Conservation (phyloP, 2,329 filamentous ascomycete species). For the Xylariaceae sp. region DNA sequence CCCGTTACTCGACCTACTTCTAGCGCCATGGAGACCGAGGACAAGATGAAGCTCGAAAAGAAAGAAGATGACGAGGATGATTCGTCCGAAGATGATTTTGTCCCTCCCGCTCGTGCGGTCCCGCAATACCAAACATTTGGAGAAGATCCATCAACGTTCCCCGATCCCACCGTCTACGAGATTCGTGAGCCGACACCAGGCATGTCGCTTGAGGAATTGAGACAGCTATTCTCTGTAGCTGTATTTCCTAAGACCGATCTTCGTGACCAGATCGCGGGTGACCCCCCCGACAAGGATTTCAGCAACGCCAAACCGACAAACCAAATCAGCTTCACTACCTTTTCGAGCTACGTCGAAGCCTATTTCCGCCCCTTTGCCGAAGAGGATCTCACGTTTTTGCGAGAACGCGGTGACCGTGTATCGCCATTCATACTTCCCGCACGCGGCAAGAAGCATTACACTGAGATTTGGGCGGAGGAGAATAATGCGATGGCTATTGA, state of each 20-base stretch:
- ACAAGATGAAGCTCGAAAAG: conserved; percentile 42
- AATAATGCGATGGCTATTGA: conserved; percentile 76
- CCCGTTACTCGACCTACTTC: conserved; percentile 48
- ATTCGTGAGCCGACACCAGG: conserved; percentile 68
- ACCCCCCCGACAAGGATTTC: conserved; percentile 90
- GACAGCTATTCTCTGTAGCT: conserved; percentile 81
- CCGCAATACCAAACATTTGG: conserved; percentile 87
- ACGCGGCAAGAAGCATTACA: conserved; percentile 79
- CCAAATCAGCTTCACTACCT: conserved; percentile 90
- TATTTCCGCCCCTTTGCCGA: conserved; percentile 87
- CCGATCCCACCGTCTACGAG: conserved; percentile 90
- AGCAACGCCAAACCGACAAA: conserved; percentile 89
- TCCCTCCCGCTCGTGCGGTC: conserved; percentile 56
- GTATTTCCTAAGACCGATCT: conserved; percentile 77
- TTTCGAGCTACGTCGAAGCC: conserved; percentile 86
- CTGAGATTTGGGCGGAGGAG: conserved; percentile 89
- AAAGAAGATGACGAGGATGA: conserved; percentile 26
- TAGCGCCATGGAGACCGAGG: conserved; percentile 54
- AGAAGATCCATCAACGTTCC: conserved; percentile 83
- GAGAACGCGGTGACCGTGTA: conserved; percentile 80
- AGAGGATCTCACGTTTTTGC: conserved; percentile 87
- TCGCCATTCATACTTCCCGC: conserved; percentile 81
- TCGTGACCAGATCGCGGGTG: conserved; percentile 77
- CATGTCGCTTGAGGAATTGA: conserved; percentile 81
- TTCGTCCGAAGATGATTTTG: conserved; percentile 55